phyloP scores from a whole-genome alignment of 2,329 filamentous ascomycete genomes.

The Paracamarosporium sp. region DNA sequence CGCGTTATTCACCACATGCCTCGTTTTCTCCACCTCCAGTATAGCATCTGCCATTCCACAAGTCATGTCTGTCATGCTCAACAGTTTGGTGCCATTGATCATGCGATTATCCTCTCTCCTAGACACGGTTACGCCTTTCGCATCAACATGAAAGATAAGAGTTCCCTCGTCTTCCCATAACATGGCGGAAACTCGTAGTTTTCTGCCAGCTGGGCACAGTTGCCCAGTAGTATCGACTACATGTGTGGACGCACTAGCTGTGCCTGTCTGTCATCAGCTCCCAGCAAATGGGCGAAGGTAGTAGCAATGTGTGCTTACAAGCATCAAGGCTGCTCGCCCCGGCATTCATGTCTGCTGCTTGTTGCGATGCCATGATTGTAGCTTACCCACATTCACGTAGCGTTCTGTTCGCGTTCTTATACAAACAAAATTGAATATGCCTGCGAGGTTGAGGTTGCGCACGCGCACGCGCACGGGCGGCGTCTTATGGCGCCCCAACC shows the following conservation, averaged over 20 bases:
- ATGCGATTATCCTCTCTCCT: slow-evolving; percentile 1
- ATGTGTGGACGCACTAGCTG: background rate
- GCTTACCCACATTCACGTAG: background rate
- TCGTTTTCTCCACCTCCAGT: slow-evolving; percentile 93
- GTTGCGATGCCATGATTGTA: background rate
- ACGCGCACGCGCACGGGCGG: background rate
- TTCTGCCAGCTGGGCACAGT: background rate
- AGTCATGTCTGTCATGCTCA: slow-evolving; percentile 98
- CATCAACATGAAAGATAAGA: background rate
- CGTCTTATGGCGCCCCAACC: background rate
- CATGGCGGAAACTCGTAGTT: background rate
- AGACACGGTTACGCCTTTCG: background rate
- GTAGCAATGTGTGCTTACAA: background rate
- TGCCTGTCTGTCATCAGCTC: background rate
- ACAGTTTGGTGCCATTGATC: slow-evolving; percentile 92
- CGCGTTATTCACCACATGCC: slow-evolving; percentile 97
- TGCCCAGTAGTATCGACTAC: background rate
- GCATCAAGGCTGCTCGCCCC: background rate
- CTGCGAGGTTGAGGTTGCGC: background rate
- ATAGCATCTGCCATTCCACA: slow-evolving; percentile 93
- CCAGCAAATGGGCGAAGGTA: background rate
- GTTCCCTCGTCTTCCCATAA: background rate
- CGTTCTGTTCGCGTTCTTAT: background rate
- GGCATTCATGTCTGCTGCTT: background rate
- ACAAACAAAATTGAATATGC: background rate